Conservation (phyloP, 495 filamentous ascomycete genomes). For the Bombardia bombarda region DNA sequence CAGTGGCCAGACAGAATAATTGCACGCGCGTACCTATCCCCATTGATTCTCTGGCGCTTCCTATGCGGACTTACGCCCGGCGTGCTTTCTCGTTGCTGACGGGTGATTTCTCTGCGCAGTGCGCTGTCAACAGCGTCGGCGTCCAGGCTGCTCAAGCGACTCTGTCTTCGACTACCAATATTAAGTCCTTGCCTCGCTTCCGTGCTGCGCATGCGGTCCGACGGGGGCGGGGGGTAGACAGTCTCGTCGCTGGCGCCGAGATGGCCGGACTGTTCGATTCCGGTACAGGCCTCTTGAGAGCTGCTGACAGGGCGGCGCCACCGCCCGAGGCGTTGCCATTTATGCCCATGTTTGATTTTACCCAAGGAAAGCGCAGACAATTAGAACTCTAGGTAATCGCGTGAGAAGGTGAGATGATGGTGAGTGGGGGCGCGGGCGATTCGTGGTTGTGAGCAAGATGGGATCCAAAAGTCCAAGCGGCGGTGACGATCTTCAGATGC, state of each 20-base stretch:
- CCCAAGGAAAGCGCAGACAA: too few relatives aligned
- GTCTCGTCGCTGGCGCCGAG: slow-evolving; percentile 24
- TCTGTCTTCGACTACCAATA: slow-evolving; percentile 20
- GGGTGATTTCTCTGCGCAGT: slow-evolving; percentile 22
- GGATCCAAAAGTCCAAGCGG: too few relatives aligned
- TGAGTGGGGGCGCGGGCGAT: too few relatives aligned
- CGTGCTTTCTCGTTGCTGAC: slow-evolving; percentile 54
- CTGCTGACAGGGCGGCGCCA: slow-evolving; percentile 17
- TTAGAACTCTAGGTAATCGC: too few relatives aligned
- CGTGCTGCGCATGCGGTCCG: slow-evolving; percentile 24
- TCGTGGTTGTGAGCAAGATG: too few relatives aligned
- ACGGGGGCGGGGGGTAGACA: slow-evolving; percentile 30
- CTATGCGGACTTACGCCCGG: slow-evolving; percentile 72
- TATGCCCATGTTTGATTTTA: slow-evolving; percentile 27
- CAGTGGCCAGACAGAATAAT: too few relatives aligned
- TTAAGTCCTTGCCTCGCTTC: slow-evolving; percentile 25
- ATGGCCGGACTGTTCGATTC: slow-evolving; percentile 23
- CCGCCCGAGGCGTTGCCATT: slow-evolving; percentile 22
- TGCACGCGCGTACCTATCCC: slow-evolving; percentile 58
- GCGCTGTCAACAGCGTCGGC: slow-evolving; percentile 27
- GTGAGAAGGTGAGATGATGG: too few relatives aligned
- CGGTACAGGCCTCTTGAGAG: slow-evolving; percentile 28
- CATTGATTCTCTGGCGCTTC: slow-evolving; percentile 81
- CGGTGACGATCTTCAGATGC: too few relatives aligned
- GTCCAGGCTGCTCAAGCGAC: slow-evolving; percentile 21